Percentiles rank a stretch among this genome's conserved stretches.
Evolutionary conservation across 2,329 filamentous ascomycete species (phyloP).

Genomic region (Colletotrichum sidae): DNA sequence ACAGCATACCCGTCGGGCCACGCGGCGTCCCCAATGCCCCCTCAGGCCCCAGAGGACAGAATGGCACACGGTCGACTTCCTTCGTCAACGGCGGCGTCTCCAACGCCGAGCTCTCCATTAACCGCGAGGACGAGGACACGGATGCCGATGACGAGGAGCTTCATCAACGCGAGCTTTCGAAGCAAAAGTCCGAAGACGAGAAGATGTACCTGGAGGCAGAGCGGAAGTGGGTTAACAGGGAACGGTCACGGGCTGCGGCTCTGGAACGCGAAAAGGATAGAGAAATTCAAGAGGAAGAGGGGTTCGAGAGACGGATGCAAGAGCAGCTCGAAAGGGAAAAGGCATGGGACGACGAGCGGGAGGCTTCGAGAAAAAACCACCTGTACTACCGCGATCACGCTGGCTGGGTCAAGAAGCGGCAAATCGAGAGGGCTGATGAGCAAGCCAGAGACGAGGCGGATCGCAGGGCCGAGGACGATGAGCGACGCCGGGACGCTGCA

Average conservation of each 20-base stretch:
- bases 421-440: conserved; percentile 79
- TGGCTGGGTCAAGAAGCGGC: conserved; percentile 86
- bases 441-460: conserved; percentile 84
- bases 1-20: conserved; percentile 82
- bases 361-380: conserved; percentile 76
- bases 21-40: conserved; percentile 80
- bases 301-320: conserved; percentile 73
- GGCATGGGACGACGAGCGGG: conserved; percentile 92
- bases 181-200: conserved; percentile 80
- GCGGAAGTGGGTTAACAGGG: conserved; percentile 89
- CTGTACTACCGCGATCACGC: conserved; percentile 90
- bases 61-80: conserved; percentile 70
- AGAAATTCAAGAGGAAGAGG: conserved; percentile 79
- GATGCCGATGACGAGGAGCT: conserved; percentile 90
- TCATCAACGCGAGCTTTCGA: conserved; percentile 76
- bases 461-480: conserved; percentile 80
- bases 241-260: conserved; percentile 84
- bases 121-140: conserved; percentile 85
- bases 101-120: conserved; percentile 67
- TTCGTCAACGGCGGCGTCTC: conserved; percentile 85
- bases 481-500: conserved; percentile 75
- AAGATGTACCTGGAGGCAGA: conserved; percentile 88
- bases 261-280: conserved; percentile 86
- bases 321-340: conserved; percentile 72
- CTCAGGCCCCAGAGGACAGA: conserved; percentile 73